Percentiles rank a stretch among this genome's conserved stretches.
phyloP scores from a whole-genome alignment of 805 yeast genomes.

The Hagleromyces aurorensis region DNA sequence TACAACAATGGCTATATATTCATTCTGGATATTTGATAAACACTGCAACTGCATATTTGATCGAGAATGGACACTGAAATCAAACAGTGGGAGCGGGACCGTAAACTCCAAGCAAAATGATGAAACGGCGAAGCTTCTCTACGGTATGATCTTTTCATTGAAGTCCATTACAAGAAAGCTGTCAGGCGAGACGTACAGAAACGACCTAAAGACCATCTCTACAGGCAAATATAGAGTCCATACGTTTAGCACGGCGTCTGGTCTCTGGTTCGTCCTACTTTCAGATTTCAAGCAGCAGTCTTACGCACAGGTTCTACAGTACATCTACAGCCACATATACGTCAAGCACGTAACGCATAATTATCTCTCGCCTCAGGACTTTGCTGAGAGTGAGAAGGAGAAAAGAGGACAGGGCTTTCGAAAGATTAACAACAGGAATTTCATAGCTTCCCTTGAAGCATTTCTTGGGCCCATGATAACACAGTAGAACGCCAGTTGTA shows the following conservation, averaged over 20 bases:
- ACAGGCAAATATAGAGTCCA: slow-evolving; percentile 77
- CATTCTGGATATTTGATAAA: slow-evolving; percentile 86
- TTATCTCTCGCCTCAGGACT: slow-evolving; percentile 27
- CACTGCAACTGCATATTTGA: slow-evolving; percentile 85
- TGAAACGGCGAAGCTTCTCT: slow-evolving; percentile 71
- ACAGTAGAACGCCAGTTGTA: too few species aligned
- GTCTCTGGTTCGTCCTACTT: slow-evolving; percentile 64
- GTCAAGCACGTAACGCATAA: slow-evolving; percentile 26
- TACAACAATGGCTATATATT: slow-evolving; percentile 49
- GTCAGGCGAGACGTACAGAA: slow-evolving; percentile 25
- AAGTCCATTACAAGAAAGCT: slow-evolving; percentile 63
- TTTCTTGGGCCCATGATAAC: slow-evolving; percentile 27
- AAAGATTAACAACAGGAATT: slow-evolving; percentile 25
- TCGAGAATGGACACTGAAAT: slow-evolving; percentile 54
- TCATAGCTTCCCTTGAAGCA: slow-evolving; percentile 23
- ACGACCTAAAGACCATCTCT: slow-evolving; percentile 35
- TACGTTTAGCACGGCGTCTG: slow-evolving; percentile 70
- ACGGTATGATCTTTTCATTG: slow-evolving; percentile 77
- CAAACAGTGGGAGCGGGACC: slow-evolving; percentile 30
- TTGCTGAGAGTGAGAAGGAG: slow-evolving; percentile 24
- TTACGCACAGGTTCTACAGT: slow-evolving; percentile 23
- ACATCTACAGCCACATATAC: slow-evolving; percentile 28
- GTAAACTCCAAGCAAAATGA: slow-evolving; percentile 50
- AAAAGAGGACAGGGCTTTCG: slow-evolving; percentile 29
- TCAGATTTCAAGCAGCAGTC: slow-evolving; percentile 45